Conservation (phyloP, 805 yeast species). For the Candida odintsovae region DNA sequence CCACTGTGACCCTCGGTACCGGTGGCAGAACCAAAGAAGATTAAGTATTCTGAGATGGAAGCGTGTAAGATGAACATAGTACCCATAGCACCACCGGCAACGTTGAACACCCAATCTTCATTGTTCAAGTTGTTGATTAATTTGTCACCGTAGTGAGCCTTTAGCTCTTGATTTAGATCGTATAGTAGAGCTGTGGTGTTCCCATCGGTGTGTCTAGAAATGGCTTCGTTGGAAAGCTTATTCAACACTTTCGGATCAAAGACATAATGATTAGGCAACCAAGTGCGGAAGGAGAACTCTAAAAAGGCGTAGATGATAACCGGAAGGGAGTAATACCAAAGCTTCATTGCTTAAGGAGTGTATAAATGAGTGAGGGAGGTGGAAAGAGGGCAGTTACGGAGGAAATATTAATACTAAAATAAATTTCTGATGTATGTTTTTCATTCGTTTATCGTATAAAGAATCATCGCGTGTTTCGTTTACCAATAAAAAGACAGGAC, state of each 20-base stretch:
- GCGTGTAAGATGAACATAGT: constrained; percentile 94
- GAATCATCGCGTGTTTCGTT: no score
- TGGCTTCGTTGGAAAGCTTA: constrained; percentile 47
- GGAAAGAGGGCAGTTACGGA: background rate
- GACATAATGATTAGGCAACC: constrained; percentile 66
- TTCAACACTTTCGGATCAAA: constrained; percentile 66
- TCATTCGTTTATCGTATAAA: background rate
- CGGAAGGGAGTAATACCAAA: background rate
- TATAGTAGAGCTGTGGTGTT: constrained; percentile 45
- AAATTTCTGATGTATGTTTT: no score
- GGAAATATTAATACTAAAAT: background rate
- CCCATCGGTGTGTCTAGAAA: constrained; percentile 18
- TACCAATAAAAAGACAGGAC: no score
- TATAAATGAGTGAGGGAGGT: background rate
- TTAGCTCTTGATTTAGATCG: constrained; percentile 53
- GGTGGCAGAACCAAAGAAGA: constrained; percentile 86
- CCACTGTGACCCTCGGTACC: constrained; percentile 98
- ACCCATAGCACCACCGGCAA: constrained; percentile 99
- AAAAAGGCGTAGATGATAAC: background rate
- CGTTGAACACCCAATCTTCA: constrained; percentile 93
- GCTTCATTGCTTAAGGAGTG: background rate
- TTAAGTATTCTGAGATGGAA: constrained; percentile 86
- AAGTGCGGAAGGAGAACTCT: constrained; percentile 34
- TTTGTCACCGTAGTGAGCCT: constrained; percentile 64
- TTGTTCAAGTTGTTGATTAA: constrained; percentile 63